Evolutionary conservation across 768 basidiomycete genomes (phyloP), one percentile per base, ranked within the genome.

Genomic region (Mycena belliarum): DNA sequence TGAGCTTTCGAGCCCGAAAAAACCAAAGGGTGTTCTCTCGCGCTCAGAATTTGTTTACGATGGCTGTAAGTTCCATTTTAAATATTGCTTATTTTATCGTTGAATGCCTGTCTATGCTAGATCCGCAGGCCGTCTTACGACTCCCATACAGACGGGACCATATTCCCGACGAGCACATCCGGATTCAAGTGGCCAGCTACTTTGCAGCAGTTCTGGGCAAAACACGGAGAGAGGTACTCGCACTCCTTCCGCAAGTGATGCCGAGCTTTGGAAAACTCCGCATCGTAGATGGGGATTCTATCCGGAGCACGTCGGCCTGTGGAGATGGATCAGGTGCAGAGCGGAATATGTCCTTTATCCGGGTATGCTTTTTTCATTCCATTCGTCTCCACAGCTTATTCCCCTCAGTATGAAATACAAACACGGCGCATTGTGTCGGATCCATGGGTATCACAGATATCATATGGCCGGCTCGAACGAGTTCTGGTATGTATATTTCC

Each of bases 131-230:
- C 0, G 28, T 55, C 6, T 18, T 55, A 1, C 21, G 38, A 10
- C 42, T 70, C 2, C 48, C 70, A 1, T 52, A 35, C 23, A 47
- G 37, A 16, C 4, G 10, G 6, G 10, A 32, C 15, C 57, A 47
- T 40, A 14, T 37, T 1, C 64, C 63, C 6, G 52, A 63, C 24
- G 20, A 59, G 3, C 37, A 40, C 4, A 21, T 63, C 2, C 57
- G 55, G 8, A 21, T 45, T 9, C 40, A 55, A n/a, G 53, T 68
- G 55, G 60, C 66, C 0, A 12, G 10, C 4, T 70, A 71, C 38
- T 65, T 67, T 24, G 23, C 28, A 1, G 10, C 44, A 6, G 41
- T 67, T 2, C 35, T 64, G 9, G 57, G 52, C 2, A 10, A 47
- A 9, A n/a, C 10, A 2, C 28, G 16, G 7, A 47, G 23, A 28